Conservation (phyloP, 495 filamentous ascomycete genomes). For the Xylaria cubensis region DNA sequence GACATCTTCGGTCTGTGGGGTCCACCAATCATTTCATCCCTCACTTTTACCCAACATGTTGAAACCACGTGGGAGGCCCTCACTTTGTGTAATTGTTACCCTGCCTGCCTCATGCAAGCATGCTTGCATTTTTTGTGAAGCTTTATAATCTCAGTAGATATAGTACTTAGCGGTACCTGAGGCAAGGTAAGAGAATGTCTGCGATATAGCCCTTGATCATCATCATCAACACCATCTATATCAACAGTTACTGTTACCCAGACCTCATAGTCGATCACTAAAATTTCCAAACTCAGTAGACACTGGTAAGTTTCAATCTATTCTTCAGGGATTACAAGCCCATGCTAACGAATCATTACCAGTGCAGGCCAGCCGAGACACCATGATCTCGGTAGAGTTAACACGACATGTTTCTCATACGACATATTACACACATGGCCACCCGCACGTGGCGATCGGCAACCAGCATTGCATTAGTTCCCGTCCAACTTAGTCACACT, state of each 20-base stretch:
- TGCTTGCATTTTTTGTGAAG: neutral
- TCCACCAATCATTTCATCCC: constrained; percentile 22
- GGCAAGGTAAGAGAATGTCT: neutral
- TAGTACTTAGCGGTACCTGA: no score
- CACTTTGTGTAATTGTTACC: constrained; percentile 6
- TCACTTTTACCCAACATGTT: neutral
- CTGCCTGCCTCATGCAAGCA: neutral
- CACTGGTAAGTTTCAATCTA: neutral
- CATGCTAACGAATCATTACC: neutral
- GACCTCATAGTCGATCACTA: neutral
- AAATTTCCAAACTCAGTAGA: neutral
- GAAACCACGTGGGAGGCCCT: constrained; percentile 17
- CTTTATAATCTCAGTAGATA: neutral
- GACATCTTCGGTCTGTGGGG: constrained; percentile 17
- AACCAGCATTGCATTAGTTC: constrained; percentile 9
- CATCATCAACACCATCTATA: neutral
- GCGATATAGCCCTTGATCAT: neutral
- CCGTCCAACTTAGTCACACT: neutral
- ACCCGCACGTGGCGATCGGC: constrained; percentile 1
- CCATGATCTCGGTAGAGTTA: neutral
- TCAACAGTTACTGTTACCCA: neutral
- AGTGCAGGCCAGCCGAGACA: neutral
- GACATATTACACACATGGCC: neutral
- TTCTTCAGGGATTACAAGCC: neutral
- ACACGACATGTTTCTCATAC: neutral